A percentile compares a stretch with the other conserved stretches of the same genome.
Conservation (phyloP, 2,329 filamentous ascomycete genomes). For the Grosmannia clavigera region DNA sequence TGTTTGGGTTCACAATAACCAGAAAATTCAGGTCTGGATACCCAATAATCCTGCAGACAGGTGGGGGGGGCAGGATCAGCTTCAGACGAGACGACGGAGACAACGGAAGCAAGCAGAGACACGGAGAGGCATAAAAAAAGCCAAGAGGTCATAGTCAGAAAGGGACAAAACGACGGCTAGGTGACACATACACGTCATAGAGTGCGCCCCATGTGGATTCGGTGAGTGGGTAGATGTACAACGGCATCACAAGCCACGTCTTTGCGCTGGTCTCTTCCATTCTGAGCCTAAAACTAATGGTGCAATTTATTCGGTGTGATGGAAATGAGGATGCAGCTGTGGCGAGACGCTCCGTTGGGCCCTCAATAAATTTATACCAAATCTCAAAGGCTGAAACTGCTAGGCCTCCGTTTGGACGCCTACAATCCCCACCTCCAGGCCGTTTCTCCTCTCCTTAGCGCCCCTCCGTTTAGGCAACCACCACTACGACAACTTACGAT, state of each 20-base stretch:
- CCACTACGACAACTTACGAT: not conserved
- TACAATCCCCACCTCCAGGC: not conserved
- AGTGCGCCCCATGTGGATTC: slow-evolving; percentile 1
- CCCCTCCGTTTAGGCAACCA: not conserved
- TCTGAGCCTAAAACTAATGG: not conserved
- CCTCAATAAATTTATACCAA: not conserved
- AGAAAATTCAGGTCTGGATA: not conserved
- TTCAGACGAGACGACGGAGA: not conserved
- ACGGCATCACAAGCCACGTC: slow-evolving; percentile 4
- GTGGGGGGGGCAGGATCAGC: not conserved
- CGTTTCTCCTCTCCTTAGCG: not conserved
- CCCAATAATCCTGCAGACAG: not conserved
- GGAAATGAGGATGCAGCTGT: not conserved
- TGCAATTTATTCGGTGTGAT: not conserved
- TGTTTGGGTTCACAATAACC: slow-evolving; percentile 4
- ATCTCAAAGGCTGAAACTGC: not conserved
- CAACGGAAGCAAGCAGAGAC: not conserved
- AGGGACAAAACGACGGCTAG: not conserved
- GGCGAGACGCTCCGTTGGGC: not conserved
- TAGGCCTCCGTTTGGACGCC: not conserved
- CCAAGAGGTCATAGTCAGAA: not conserved
- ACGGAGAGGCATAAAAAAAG: not conserved
- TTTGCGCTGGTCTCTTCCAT: not conserved
- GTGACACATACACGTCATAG: slow-evolving; percentile 4
- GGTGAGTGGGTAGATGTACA: slow-evolving; percentile 6